Percentiles rank a stretch among this genome's conserved stretches.
Evolutionary conservation across 345 rosid species (phyloP).

Genomic region (Litchi chinensis): DNA sequence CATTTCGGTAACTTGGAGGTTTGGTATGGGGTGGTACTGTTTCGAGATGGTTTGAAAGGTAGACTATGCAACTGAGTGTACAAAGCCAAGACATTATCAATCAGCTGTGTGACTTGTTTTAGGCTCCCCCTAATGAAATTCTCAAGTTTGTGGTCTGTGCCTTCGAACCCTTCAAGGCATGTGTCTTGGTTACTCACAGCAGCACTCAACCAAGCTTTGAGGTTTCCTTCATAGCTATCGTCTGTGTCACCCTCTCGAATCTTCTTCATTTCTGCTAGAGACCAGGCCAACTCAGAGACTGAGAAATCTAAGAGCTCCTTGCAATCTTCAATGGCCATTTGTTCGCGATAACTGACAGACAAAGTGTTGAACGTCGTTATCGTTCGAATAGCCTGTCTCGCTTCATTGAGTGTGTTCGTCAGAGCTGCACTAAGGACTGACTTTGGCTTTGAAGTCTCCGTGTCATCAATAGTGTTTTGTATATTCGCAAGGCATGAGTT

Average conservation of each 20-base stretch:
- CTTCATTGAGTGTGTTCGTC: constrained; percentile 61
- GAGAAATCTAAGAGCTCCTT: constrained; percentile 91
- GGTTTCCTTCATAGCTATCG: constrained; percentile 55
- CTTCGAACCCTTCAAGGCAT: constrained; percentile 90
- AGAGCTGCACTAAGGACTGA: constrained; percentile 68
- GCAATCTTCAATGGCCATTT: constrained; percentile 84
- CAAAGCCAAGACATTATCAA: constrained; percentile 53
- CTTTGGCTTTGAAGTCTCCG: constrained; percentile 34
- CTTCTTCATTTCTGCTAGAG: constrained; percentile 67
- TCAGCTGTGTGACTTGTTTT: constrained; percentile 79
- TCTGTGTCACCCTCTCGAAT: constrained; percentile 53
- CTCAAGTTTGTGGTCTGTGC: constrained; percentile 67
- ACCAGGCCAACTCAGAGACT: constrained; percentile 92
- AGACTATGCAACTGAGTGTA: constrained; percentile 63
- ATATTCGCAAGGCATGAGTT: constrained; percentile 55
- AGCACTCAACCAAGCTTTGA: constrained; percentile 86
- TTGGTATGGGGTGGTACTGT: constrained; percentile 18
- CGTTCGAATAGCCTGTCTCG: constrained; percentile 51
- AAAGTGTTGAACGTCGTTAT: constrained; percentile 58
- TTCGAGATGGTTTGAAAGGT: constrained; percentile 60
- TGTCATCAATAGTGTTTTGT: constrained; percentile 36
- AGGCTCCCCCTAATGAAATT: constrained; percentile 65
- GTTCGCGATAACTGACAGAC: constrained; percentile 74
- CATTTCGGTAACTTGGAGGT: constrained; percentile 51
- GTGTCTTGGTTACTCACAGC: constrained; percentile 93